Base-by-base conservation (phyloP, 805 yeast genomes). In the Pichia rugopelliculosa region DNA sequence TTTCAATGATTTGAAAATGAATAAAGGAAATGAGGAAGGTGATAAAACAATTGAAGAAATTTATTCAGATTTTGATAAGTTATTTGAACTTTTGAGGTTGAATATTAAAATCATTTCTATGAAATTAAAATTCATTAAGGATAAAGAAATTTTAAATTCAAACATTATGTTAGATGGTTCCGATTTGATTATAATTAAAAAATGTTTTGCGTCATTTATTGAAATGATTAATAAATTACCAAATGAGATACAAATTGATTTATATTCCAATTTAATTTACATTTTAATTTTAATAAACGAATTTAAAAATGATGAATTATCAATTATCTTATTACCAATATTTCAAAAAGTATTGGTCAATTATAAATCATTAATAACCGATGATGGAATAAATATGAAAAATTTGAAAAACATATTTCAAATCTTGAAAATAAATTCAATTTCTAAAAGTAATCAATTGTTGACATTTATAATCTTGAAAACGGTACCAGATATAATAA, bases 11-110 rank as follows among this genome's bases (percentile, higher is more conserved):
- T n/a, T 48, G 4, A 39, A 25, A 21, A 13, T 39, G 13, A 20
- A 24, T n/a, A 34, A 34, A 10, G 15, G 17, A 9, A 33, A 20
- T 17, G 47, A 37, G 10, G 23, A 25, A 12, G 67, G 73, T 24
- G 24, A 41, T 6, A 59, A 57, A 26, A 26, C 62, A 2, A 62
- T 66, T 1, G 78, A 74, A 10, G 72, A 68, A 34, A 68, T 79
- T 47, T 67, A 74, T 30, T 65, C 70, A 25, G 82, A 80, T 44
- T 82, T 86, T 46, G 95, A 87, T 56, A 87, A 86, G 57, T 66
- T 88, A 39, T 87, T 91, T 62, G 97, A 91, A 59, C 69, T 90
- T 23, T 65, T 89, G 43, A 72, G 96, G 52, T 74, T 89, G 6
- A 75, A 78, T 17, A 71, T 85, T 68, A 70, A 82, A 20, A 82